Evolutionary conservation across 2,329 filamentous ascomycete genomes (phyloP), one percentile per base, ranked within the genome.

Genomic region (Blastomyces emzantsi): DNA sequence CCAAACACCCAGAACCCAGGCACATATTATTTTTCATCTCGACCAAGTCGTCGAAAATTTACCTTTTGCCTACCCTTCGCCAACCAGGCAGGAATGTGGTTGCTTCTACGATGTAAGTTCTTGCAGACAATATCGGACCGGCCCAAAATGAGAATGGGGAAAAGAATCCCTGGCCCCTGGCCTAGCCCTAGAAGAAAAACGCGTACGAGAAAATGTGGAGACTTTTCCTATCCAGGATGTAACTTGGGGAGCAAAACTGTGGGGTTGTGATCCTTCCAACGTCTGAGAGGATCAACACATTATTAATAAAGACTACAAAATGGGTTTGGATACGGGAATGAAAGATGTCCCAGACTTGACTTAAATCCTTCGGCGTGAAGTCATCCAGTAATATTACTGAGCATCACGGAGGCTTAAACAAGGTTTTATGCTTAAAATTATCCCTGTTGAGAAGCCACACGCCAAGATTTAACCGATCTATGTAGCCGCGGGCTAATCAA

Each of bases 341-440:
- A 30, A 30, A 30, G 28, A 30, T 30, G 4, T 30, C 28, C 4
- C 28, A 30, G 28, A 30, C 2, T 30, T 30, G 28, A 30, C 28
- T 4, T 30, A 30, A 30, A 17, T 41, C 13, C 13, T 9, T 41
- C 9, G 39, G 13, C 9, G 9, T 30, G 28, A 4, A 30, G 28
- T 4, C 28, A 30, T 30, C 28, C 28, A 30, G 4, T 30, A 2
- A 30, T 30, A 25, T 41, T 11, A 3, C 39, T 41, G 15, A 2
- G 39, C 7, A 41, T 4, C 17, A 54, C 17, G 15, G 52, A 55
- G 28, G 52, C 28, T 36, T 55, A 55, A 55, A 55, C 19, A 55
- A 55, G 52, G 30, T 55, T 55, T 55, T 55, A 55, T 55, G 52
- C 52, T 55, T 55, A 55, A 55, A 33, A 36, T 3, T 6, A 22